Conservation (phyloP, 1,284 basidiomycete species). For the Austroboletus sp. region DNA sequence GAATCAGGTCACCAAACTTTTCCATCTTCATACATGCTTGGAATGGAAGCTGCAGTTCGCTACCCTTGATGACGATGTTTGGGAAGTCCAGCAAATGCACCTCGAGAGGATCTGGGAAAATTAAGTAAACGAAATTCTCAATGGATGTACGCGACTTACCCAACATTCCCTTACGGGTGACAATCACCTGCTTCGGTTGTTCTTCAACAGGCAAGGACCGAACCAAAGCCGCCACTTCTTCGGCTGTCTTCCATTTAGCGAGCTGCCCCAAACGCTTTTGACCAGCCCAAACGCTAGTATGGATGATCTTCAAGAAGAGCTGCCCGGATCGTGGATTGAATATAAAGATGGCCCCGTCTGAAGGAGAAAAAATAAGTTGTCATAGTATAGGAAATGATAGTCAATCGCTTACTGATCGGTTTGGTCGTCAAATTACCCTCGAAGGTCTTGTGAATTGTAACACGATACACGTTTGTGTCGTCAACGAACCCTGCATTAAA, state of each 20-base stretch:
- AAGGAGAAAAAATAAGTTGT: conserved; percentile 3
- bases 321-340: conserved; percentile 99
- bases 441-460: conserved; percentile 99
- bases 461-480: conserved; percentile 98
- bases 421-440: conserved; percentile 99
- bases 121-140: conserved; percentile 5
- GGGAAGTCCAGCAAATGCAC: conserved; percentile 99
- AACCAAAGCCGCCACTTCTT: conserved; percentile 97
- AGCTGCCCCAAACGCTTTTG: conserved; percentile 99
- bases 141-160: conserved; percentile 39
- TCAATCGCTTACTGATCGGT: conserved; percentile 72
- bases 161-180: conserved; percentile 99
- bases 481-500: conserved; percentile 80
- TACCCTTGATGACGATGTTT: conserved; percentile 99
- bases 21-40: conserved; percentile 99
- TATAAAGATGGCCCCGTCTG: conserved; percentile 97
- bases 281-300: conserved; percentile 98
- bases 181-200: conserved; percentile 98
- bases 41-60: conserved; percentile 96
- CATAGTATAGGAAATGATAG: neutral
- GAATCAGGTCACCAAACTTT: conserved; percentile 96
- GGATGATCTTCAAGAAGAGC: conserved; percentile 97
- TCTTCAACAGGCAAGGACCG: conserved; percentile 97
- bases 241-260: conserved; percentile 99
- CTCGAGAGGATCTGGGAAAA: conserved; percentile 75